These are phyloP conservation scores for Hortiboletus campestris DNA, from an alignment of 768 basidiomycete species.

Conservation along the genomic window DNA sequence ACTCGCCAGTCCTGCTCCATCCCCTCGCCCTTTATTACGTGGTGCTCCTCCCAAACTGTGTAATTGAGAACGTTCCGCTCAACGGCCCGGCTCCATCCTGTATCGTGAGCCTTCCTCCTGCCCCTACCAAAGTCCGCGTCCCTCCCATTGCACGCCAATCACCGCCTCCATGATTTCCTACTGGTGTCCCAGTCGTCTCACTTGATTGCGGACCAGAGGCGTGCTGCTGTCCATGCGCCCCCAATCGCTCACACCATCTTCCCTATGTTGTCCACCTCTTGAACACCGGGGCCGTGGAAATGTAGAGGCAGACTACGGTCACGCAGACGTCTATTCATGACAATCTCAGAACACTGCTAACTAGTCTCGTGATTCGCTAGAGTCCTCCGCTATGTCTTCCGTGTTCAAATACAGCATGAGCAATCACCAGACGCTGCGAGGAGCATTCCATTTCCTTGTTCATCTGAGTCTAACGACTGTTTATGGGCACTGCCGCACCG, in stretches of 20 bases:
- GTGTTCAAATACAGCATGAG: too few relatives aligned
- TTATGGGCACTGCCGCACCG: too few relatives aligned
- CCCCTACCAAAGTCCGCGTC: conserved; percentile 82
- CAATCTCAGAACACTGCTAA: conserved; percentile 54
- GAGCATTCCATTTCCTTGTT: too few relatives aligned
- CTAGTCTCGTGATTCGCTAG: conserved; percentile 63
- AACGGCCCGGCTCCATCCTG: conserved; percentile 36
- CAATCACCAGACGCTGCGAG: too few relatives aligned
- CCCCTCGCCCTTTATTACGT: conserved; percentile 39
- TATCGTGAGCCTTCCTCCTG: conserved; percentile 74
- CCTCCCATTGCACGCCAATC: conserved; percentile 66
- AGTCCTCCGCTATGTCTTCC: too few relatives aligned
- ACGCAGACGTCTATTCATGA: conserved; percentile 64
- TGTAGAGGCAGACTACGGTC: conserved; percentile 68
- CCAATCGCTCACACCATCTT: conserved; percentile 25
- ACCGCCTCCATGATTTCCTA: conserved; percentile 29
- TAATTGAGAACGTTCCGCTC: conserved; percentile 56
- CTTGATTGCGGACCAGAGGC: conserved; percentile 24
- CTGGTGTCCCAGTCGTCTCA: conserved; percentile 25
- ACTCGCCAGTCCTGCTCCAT: conserved; percentile 48
- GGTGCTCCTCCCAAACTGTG: conserved; percentile 56
- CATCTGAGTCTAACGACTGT: too few relatives aligned
- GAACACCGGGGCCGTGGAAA: conserved; percentile 60
- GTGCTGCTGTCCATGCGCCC: conserved; percentile 26
- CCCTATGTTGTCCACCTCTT: conserved; percentile 21